phyloP scores from a whole-genome alignment of 2,329 filamentous ascomycete genomes.

The Amauroascus verrucosus region DNA sequence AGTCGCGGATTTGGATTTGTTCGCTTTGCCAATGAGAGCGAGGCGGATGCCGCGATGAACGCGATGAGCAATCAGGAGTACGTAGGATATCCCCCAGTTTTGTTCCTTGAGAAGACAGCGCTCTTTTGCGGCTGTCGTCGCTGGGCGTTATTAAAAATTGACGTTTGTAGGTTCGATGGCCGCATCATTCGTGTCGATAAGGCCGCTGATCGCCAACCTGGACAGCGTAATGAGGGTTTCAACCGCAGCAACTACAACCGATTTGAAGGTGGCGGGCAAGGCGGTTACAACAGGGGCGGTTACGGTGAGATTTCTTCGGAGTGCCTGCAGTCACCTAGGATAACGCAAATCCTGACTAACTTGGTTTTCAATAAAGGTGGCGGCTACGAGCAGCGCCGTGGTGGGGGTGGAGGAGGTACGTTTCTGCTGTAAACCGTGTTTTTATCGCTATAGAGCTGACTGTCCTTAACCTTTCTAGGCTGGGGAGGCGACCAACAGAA shows the following conservation, averaged over 20 bases:
- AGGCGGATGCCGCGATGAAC: slow-evolving; percentile 35
- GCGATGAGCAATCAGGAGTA: slow-evolving; percentile 56
- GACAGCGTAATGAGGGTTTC: slow-evolving; percentile 47
- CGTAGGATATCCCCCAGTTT: slow-evolving; percentile 27
- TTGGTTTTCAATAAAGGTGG: slow-evolving; percentile 16
- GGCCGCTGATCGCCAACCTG: slow-evolving; percentile 64
- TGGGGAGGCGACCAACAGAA: slow-evolving; percentile 15
- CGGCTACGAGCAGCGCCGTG: slow-evolving; percentile 23
- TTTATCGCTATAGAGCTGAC: background rate
- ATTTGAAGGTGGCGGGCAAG: slow-evolving; percentile 27
- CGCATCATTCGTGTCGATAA: slow-evolving; percentile 92
- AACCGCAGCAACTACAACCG: slow-evolving; percentile 39
- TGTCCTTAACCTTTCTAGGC: background rate
- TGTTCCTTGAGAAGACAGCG: slow-evolving; percentile 7
- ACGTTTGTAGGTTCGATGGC: slow-evolving; percentile 66
- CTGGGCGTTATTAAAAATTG: slow-evolving; percentile 18
- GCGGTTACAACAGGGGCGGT: slow-evolving; percentile 25
- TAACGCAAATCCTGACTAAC: background rate
- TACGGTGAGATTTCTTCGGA: slow-evolving; percentile 22
- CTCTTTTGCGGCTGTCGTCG: slow-evolving; percentile 13
- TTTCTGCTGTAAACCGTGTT: background rate
- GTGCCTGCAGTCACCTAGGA: background rate
- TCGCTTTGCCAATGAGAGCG: slow-evolving; percentile 53
- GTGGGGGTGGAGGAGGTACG: slow-evolving; percentile 19
- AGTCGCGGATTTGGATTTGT: slow-evolving; percentile 98